Base-by-base conservation (phyloP, 257 asterid genomes). In the Nicotiana obtusifolia region DNA sequence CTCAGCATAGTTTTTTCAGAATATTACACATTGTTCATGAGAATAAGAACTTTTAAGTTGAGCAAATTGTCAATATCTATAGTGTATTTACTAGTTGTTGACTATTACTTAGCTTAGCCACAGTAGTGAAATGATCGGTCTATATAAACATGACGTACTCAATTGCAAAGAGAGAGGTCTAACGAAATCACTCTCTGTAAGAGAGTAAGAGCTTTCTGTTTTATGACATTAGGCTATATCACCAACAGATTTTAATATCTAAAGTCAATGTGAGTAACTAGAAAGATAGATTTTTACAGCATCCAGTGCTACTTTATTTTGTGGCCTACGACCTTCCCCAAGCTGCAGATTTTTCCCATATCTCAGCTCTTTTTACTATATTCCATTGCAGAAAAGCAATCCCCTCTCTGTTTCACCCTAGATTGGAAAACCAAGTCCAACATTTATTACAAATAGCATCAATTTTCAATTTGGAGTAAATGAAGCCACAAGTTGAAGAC, bases 401-500 rank as follows among this genome's bases (percentile, higher is more conserved):
- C 20, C 57, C 57, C 57, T 69, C 56, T 28, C 31, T 68, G 19
- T 37, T 68, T 68, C 77, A 20, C 56, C 56, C 56, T 37, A 37
- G 54, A 68, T 68, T 37, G 77, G 77, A 37, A 24, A 68, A 68
- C 44, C 5, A 41, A 68, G 77, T 37, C 31, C 77, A n/a, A 68
- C n/a, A 68, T n/a, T 37, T 37, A 37, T 59, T 44, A 71, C 59
- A 71, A 71, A 71, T 10, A n/a, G 76, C 57, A 37, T 20, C 56
- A 41, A 54, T 44, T 14, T 47, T 47, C 78, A 73, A 41, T n/a
- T 41, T 41, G 41, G 33, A 69, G 56, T 41, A 41, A 20, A 24
- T 41, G 33, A 69, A 69, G 78, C 78, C 77, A 69, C 77, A 69
- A 20, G 31, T 69, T n/a, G 77, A 41, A 69, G 17, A 37, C 41